Evolutionary conservation across 257 asterid genomes (phyloP), one percentile per base, ranked within the genome.

Genomic region (Jaltomata sinuosa): DNA sequence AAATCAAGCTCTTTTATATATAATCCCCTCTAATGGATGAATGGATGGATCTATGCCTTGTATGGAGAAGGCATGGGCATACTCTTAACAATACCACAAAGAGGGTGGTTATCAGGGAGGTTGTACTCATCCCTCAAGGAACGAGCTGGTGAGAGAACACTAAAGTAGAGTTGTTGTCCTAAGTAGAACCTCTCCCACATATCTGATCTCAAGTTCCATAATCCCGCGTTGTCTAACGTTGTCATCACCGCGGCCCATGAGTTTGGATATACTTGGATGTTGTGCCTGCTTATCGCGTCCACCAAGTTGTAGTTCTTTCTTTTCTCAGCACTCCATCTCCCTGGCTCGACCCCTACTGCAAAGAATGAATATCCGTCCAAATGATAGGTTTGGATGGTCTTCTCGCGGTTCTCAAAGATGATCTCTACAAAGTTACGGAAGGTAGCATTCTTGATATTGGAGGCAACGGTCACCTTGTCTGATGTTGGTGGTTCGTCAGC

Each of bases 221-320:
- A 19, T 54, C 83, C 83, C 5, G 83, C 72, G 5, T 80, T 80
- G 68, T 80, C 83, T 5, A 80, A 22, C 5, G 83, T 80, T 9
- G 53, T 34, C 83, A 80, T 55, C 5, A 55, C 36, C 8, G 83
- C 83, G 36, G 83, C 53, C 83, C 83, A 80, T 6, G 53, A 54
- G 32, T 54, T 54, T 14, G 83, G 83, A 25, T 80, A 80, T 8
- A 80, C 83, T 53, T 80, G 83, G 83, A 80, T 36, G 50, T n/a
- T 80, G 8, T 31, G 53, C 9, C 83, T 34, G 52, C 11, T 54
- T 19, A 80, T 64, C 6, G 83, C 83, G 10, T 80, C 83, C 7
- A 80, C 83, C 67, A 80, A 54, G 72, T 80, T 80, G 54, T 80
- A 80, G 52, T 80, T 80, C 54, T 80, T 80, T 36, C 83, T 80